Conservation (phyloP, 1,284 basidiomycete genomes). For the Blastosporella zonata region DNA sequence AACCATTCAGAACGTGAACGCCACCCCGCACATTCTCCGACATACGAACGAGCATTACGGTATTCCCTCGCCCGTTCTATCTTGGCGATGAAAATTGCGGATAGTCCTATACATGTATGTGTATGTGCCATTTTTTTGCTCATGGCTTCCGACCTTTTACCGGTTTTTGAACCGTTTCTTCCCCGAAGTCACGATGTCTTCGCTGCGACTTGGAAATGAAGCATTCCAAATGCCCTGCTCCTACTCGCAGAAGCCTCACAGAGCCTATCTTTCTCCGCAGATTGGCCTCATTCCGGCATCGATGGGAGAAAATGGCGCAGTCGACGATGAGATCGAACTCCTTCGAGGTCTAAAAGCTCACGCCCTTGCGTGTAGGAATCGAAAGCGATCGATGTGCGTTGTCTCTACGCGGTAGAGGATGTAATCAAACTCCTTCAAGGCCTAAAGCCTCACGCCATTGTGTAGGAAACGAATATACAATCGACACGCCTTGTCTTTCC, state of each 20-base stretch:
- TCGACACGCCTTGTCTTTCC: too few relatives aligned
- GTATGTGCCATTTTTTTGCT: too few relatives aligned
- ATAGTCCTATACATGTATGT: too few relatives aligned
- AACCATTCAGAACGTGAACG: neutral
- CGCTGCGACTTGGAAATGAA: neutral
- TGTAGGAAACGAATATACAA: neutral
- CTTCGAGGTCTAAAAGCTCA: neutral
- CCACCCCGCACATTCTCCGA: constrained; percentile 11
- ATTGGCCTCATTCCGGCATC: neutral
- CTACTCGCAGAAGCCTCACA: neutral
- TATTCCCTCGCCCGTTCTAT: neutral
- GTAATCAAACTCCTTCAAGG: neutral
- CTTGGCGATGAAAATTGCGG: neutral
- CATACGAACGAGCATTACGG: constrained; percentile 4
- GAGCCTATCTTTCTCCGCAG: neutral
- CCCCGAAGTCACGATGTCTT: neutral
- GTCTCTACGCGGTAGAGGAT: neutral
- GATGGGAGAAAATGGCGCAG: neutral
- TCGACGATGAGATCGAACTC: neutral
- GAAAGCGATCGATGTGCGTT: too few relatives aligned
- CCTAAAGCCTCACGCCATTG: neutral
- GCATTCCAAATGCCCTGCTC: neutral
- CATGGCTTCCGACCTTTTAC: constrained; percentile 7
- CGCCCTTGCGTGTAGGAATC: neutral
- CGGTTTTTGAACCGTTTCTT: constrained; percentile 1